Evolutionary conservation across 1,284 basidiomycete species (phyloP).

Genomic region (Gomphus sp.): DNA sequence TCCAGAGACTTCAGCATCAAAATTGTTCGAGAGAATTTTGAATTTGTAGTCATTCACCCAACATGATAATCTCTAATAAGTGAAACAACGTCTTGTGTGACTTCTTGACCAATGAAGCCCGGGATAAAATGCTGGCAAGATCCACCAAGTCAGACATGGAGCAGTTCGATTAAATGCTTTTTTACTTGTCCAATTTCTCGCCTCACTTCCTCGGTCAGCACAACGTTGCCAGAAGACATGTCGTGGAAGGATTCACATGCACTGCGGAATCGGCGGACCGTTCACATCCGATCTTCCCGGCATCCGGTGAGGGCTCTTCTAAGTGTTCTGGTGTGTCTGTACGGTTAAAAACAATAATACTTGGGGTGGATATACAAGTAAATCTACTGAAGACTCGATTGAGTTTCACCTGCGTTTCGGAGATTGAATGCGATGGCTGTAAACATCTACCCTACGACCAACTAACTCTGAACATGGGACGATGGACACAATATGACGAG

Average conservation of each 20-base stretch:
- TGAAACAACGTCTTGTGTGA: conserved; percentile 41
- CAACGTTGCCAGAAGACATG: background rate
- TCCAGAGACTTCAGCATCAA: background rate
- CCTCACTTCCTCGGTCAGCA: background rate
- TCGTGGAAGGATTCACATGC: background rate
- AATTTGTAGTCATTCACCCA: conserved; percentile 27
- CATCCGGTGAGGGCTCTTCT: too few relatives aligned
- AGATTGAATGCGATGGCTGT: too few relatives aligned
- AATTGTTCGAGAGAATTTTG: background rate
- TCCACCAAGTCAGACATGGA: background rate
- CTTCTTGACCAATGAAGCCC: conserved; percentile 51
- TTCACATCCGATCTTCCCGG: too few relatives aligned
- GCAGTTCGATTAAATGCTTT: background rate
- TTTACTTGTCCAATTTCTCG: conserved; percentile 43
- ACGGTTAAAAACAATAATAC: too few relatives aligned
- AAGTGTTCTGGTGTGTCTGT: too few relatives aligned
- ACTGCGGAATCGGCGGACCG: background rate
- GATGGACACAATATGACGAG: conserved; percentile 34
- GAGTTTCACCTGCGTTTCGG: too few relatives aligned
- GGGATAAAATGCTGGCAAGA: conserved; percentile 50
- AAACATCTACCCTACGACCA: background rate
- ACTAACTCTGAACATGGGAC: conserved; percentile 22
- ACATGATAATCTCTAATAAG: conserved; percentile 55
- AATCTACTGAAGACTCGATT: too few relatives aligned
- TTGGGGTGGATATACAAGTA: too few relatives aligned